Evolutionary conservation across 768 basidiomycete species (phyloP).

Genomic region (Rhodocollybia butyracea): DNA sequence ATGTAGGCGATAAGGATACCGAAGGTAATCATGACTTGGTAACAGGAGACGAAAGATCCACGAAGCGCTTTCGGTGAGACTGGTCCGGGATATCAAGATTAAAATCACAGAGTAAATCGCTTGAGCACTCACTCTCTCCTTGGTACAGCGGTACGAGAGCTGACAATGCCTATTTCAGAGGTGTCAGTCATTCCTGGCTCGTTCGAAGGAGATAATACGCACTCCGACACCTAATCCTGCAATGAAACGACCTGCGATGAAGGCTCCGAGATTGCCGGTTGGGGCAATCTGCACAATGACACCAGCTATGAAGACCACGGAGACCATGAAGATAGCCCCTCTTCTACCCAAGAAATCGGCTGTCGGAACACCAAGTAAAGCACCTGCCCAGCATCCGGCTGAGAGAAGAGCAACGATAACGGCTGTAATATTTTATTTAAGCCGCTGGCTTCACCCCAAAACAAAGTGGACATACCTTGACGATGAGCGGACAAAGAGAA

Average conservation of each 20-base stretch:
- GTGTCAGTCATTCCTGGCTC: too few species aligned
- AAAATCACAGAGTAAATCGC: conserved; percentile 14
- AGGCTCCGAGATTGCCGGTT: conserved; percentile 53
- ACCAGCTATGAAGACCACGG: conserved; percentile 67
- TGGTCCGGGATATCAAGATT: conserved; percentile 68
- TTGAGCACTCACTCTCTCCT: conserved; percentile 20
- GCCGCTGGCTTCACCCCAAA: too few species aligned
- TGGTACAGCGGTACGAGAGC: conserved; percentile 45
- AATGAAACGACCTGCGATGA: conserved; percentile 70
- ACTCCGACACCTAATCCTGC: conserved; percentile 80
- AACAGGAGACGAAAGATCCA: conserved; percentile 67
- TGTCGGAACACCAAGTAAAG: conserved; percentile 69
- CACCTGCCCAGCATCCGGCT: too few species aligned
- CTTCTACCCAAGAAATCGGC: conserved; percentile 70
- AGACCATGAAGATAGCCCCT: conserved; percentile 75
- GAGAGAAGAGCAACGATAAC: too few species aligned
- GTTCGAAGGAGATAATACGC: conserved; percentile 1
- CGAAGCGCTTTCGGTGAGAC: conserved; percentile 73
- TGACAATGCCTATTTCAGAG: conserved; percentile 1
- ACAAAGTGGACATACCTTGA: too few species aligned
- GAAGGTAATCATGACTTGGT: conserved; percentile 74
- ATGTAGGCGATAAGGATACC: conserved; percentile 75
- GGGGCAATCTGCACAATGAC: conserved; percentile 71
- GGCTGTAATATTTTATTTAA: too few species aligned
- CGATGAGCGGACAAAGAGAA: too few species aligned